Base-by-base conservation (phyloP, 1,284 basidiomycete species). In the Ustilago sp. region DNA sequence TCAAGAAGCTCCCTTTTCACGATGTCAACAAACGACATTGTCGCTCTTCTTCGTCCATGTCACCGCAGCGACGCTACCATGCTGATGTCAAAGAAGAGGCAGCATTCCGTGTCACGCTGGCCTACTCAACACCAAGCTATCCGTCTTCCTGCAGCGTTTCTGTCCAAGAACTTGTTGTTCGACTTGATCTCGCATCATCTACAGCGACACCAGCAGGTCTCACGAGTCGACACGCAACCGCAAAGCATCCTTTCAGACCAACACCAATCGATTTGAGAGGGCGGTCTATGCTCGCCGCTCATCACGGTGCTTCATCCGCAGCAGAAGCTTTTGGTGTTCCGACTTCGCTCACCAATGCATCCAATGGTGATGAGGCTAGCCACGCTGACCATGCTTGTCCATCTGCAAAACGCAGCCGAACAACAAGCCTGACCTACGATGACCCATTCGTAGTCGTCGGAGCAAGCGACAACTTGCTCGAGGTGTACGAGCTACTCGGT, bases 81-180 rank as follows among this genome's bases (percentile, higher is more conserved):
- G 43, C 31, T 13, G 45, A 61, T 39, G 9, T 7, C 8, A n/a
- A n/a, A 17, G 19, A 60, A 0, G 59, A 64, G 35, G 36, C 55
- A 17, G 69, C 68, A 17, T 85, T 81, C 58, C 66, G 69, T 13
- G 68, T 83, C 23, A 72, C 80, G 2, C 38, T 86, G 36, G 80
- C 78, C 6, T 86, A 85, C 63, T 78, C 82, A 36, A 80, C 80
- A 28, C 83, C 84, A 2, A 66, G 80, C 38, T 85, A 81, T 35
- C 81, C 82, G 0, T 58, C 65, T 2, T 77, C 68, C 9, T 86
- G 83, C 81, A 83, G 79, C 8, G 77, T 86, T 11, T 83, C 80
- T 0, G 39, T 85, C 11, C 85, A 85, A 43, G 77, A 83, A n/a
- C 66, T 85, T 12, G 63, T 72, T 4, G 48, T 85, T n/a, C 47